phyloP scores from a whole-genome alignment of 139 green algal genomes.

The Volvox reticuliferus region DNA sequence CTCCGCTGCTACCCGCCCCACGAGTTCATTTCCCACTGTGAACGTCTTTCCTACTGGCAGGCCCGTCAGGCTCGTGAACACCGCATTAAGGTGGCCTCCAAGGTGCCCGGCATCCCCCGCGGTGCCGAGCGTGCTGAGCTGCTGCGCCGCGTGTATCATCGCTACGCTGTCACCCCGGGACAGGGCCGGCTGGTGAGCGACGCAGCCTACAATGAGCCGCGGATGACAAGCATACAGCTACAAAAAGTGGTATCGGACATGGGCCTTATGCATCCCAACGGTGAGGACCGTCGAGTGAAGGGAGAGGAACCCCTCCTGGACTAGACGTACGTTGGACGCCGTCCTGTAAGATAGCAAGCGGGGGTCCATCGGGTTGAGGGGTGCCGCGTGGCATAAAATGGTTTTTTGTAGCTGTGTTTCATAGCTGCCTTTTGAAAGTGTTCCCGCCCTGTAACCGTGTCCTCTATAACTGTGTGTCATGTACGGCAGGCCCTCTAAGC shows the following conservation, averaged over 20 bases:
- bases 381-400: too few relatives aligned
- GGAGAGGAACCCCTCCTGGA: too few relatives aligned
- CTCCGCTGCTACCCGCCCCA: not conserved
- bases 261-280: slow-evolving; percentile 17
- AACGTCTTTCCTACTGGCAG: not conserved
- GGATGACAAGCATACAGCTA: not conserved
- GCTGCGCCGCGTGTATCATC: slow-evolving; percentile 25
- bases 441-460: too few relatives aligned
- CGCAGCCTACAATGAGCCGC: slow-evolving; percentile 14
- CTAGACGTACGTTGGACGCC: too few relatives aligned
- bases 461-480: too few relatives aligned
- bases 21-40: slow-evolving; percentile 39
- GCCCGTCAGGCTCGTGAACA: not conserved
- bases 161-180: slow-evolving; percentile 14
- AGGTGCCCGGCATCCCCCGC: not conserved
- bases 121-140: slow-evolving; percentile 9
- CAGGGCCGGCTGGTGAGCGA: slow-evolving; percentile 30
- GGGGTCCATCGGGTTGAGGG: too few relatives aligned
- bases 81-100: slow-evolving; percentile 6
- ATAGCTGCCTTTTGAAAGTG: too few relatives aligned
- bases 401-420: too few relatives aligned
- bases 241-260: slow-evolving; percentile 19
- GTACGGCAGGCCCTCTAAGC: slow-evolving; percentile 4
- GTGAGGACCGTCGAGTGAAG: not conserved
- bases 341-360: too few relatives aligned